Evolutionary conservation across 495 filamentous ascomycete species (phyloP), one percentile per base, ranked within the genome.

Genomic region (Penicillium waksmanii): DNA sequence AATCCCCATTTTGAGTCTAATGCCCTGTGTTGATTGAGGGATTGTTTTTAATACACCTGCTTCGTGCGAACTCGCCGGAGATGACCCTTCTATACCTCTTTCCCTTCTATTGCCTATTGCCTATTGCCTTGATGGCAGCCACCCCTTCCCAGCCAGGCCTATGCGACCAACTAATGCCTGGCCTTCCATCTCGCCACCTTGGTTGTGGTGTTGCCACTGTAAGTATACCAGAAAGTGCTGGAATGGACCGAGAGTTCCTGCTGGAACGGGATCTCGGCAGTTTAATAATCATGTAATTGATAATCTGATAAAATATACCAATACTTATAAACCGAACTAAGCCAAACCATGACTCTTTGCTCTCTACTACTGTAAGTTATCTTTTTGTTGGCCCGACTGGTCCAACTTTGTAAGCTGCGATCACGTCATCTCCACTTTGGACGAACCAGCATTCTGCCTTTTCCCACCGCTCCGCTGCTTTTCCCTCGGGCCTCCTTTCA

Each of bases 401-500:
- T 57, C 62, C 48, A 60, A 63, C 6, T 68, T 68, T 59, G 57
- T 68, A 68, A 65, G 59, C 62, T 55, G 11, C 61, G 60, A 68
- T 52, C 66, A 69, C 64, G 64, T 66, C 63, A 69, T 66, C 58
- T 43, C 18, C 18, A n/a, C 46, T 27, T 15, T 42, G 17, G 8
- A 23, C 23, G 3, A 23, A 0, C n/a, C n/a, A n/a, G 13, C 12
- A 60, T 64, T 59, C 52, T 64, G 61, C 61, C 61, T 2, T 2
- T 12, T 10, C 5, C 38, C 19, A 53, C 55, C 52, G 58, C 65
- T 51, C 38, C 51, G 5, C 36, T 44, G 53, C 57, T 47, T 51
- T 61, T 56, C 53, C 49, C 59, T 53, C 31, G 36, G n/a, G n/a
- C n/a, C n/a, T 13, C 42, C 35, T 18, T 15, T 27, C 53, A 56